Evolutionary conservation across 768 basidiomycete species (phyloP).

Genomic region (Tylopilus cervinicoccineus): DNA sequence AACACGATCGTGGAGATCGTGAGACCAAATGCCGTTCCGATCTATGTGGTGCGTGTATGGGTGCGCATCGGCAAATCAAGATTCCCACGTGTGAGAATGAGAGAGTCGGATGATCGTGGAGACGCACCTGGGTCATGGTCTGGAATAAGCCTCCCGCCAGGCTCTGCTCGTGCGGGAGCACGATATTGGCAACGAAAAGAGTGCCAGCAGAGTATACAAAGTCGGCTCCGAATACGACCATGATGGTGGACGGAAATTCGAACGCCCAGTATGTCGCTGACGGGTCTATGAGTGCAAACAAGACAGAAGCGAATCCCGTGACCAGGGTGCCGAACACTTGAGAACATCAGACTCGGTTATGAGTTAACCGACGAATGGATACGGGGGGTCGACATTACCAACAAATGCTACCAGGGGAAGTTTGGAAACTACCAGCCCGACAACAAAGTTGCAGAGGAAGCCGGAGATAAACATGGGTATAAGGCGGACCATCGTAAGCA

Average conservation of each 20-base stretch:
- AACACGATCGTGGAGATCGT: slow-evolving; percentile 71
- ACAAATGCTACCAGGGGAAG: slow-evolving; percentile 45
- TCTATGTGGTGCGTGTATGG: slow-evolving; percentile 28
- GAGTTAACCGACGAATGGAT: background rate
- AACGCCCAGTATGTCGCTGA: slow-evolving; percentile 65
- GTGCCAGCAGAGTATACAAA: slow-evolving; percentile 73
- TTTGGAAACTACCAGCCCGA: slow-evolving; percentile 42
- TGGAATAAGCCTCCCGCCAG: slow-evolving; percentile 76
- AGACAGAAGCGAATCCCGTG: slow-evolving; percentile 52
- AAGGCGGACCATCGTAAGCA: slow-evolving; percentile 49
- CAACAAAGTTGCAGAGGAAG: slow-evolving; percentile 56
- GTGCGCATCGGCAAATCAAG: too few relatives aligned
- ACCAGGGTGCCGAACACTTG: slow-evolving; percentile 50
- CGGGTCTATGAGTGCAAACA: slow-evolving; percentile 66
- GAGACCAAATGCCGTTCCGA: slow-evolving; percentile 67
- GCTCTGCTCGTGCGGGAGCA: slow-evolving; percentile 67
- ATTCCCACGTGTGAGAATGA: background rate
- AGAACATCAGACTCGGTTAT: slow-evolving; percentile 2
- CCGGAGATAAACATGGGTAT: slow-evolving; percentile 72
- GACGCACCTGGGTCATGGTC: slow-evolving; percentile 64
- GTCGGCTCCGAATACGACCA: slow-evolving; percentile 71
- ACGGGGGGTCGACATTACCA: slow-evolving; percentile 34
- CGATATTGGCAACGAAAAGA: slow-evolving; percentile 67
- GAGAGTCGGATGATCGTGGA: background rate
- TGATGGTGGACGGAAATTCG: slow-evolving; percentile 62